Conservation (phyloP, 306 rosid species). For the Nissolia schottii region DNA sequence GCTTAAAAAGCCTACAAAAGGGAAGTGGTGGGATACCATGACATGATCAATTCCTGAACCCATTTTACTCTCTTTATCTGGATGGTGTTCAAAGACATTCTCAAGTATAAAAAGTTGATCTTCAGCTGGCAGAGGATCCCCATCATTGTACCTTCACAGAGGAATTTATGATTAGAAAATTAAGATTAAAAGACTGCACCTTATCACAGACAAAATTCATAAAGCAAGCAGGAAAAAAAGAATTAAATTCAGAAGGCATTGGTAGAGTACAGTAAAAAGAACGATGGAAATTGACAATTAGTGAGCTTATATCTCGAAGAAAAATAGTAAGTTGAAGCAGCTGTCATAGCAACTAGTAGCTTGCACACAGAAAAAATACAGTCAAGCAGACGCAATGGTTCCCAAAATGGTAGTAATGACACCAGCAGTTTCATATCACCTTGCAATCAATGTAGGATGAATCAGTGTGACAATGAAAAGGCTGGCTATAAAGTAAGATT, state of each 20-base stretch:
- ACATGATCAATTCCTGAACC: constrained; percentile 77
- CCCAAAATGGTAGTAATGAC: constrained; percentile 15
- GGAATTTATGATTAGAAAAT: constrained; percentile 22
- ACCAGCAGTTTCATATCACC: constrained; percentile 12
- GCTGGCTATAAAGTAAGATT: not conserved
- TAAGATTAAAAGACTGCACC: not conserved
- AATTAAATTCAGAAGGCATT: not conserved
- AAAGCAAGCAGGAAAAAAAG: not conserved
- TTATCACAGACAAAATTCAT: not conserved
- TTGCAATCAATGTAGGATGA: constrained; percentile 5
- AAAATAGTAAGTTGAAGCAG: not conserved
- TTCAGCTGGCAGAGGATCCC: constrained; percentile 69
- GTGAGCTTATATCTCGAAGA: not conserved
- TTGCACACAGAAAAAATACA: not conserved
- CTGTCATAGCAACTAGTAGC: constrained; percentile 1
- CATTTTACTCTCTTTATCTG: constrained; percentile 81
- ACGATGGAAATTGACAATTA: not conserved
- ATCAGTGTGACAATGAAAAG: not conserved
- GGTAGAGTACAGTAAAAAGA: not conserved
- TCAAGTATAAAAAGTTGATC: constrained; percentile 65
- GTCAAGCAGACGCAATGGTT: constrained; percentile 5
- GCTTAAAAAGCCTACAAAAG: constrained; percentile 1
- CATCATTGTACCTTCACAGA: constrained; percentile 70
- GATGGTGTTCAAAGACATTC: constrained; percentile 74
- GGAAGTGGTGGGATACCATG: constrained; percentile 51